A percentile compares a stretch with the other conserved stretches of the same genome.
Conservation (phyloP, 805 yeast genomes). For the Vanderwaltozyma yarrowii region DNA sequence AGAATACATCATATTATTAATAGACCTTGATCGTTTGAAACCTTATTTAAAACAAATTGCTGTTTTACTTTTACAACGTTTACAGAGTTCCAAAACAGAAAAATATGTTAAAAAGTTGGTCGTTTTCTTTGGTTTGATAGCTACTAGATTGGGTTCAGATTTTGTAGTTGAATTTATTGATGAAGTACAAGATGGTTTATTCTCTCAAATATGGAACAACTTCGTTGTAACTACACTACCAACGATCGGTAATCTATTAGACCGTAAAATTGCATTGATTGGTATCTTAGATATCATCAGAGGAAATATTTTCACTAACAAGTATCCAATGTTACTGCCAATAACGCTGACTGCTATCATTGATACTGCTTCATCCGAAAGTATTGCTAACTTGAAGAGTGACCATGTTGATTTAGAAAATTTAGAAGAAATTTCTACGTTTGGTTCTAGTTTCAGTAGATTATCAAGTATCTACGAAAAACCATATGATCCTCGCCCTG, state of each 20-base stretch:
- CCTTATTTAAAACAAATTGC: constrained; percentile 64
- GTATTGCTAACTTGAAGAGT: constrained; percentile 30
- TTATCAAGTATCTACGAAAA: constrained; percentile 51
- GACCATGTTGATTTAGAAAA: constrained; percentile 36
- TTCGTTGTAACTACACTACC: constrained; percentile 34
- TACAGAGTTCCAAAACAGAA: constrained; percentile 75
- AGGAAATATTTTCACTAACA: constrained; percentile 33
- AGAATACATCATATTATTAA: constrained; percentile 50
- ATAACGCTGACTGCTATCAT: constrained; percentile 37
- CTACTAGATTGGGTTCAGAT: constrained; percentile 37
- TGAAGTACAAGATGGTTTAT: constrained; percentile 55
- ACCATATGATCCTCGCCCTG: constrained; percentile 62
- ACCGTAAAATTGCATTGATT: constrained; percentile 43
- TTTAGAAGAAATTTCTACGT: constrained; percentile 63
- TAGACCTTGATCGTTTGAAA: constrained; percentile 41
- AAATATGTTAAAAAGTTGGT: constrained; percentile 65
- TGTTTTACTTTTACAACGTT: constrained; percentile 62
- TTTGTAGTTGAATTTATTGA: constrained; percentile 61
- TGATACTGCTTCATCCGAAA: constrained; percentile 29
- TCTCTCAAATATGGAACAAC: constrained; percentile 37
- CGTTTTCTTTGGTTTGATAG: constrained; percentile 46
- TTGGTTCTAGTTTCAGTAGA: constrained; percentile 79
- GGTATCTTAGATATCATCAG: constrained; percentile 31
- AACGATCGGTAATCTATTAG: constrained; percentile 40
- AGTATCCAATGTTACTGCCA: constrained; percentile 34